These are phyloP conservation scores for Macaranga tanarius DNA, from an alignment of 441 rosid genomes.

Conservation along the genomic window DNA sequence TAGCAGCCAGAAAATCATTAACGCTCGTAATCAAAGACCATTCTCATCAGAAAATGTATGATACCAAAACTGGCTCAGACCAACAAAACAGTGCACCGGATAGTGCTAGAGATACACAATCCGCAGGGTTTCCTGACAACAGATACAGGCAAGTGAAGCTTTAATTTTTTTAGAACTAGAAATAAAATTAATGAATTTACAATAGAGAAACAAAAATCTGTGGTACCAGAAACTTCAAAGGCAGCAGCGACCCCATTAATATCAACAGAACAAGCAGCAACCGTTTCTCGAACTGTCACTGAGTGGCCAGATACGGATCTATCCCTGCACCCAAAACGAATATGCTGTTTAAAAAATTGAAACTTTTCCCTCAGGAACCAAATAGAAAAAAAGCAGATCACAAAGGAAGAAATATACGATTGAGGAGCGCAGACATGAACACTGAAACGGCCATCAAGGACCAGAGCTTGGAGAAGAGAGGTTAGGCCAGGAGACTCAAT, in stretches of 20 bases:
- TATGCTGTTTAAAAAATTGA: not conserved
- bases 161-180: not conserved
- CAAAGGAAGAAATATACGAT: constrained; percentile 43
- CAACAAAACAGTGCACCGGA: constrained; percentile 82
- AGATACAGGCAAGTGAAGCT: not conserved
- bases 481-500: constrained; percentile 78
- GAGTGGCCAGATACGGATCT: constrained; percentile 78
- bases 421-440: constrained; percentile 91
- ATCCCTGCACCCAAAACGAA: constrained; percentile 46
- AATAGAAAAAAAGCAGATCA: not conserved
- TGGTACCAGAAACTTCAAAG: constrained; percentile 70
- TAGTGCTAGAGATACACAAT: constrained; percentile 81
- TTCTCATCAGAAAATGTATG: constrained; percentile 13
- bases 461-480: constrained; percentile 71
- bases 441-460: constrained; percentile 55
- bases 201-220: too few species aligned
- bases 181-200: not conserved
- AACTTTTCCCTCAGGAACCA: not conserved
- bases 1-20: not conserved
- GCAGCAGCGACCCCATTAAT: constrained; percentile 71
- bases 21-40: not conserved
- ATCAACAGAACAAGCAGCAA: constrained; percentile 50
- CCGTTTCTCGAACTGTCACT: constrained; percentile 63
- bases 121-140: constrained; percentile 76
- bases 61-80: constrained; percentile 82